These are phyloP conservation scores for Malassezia equina DNA, from an alignment of 1,284 basidiomycete species.

Conservation along the genomic window DNA sequence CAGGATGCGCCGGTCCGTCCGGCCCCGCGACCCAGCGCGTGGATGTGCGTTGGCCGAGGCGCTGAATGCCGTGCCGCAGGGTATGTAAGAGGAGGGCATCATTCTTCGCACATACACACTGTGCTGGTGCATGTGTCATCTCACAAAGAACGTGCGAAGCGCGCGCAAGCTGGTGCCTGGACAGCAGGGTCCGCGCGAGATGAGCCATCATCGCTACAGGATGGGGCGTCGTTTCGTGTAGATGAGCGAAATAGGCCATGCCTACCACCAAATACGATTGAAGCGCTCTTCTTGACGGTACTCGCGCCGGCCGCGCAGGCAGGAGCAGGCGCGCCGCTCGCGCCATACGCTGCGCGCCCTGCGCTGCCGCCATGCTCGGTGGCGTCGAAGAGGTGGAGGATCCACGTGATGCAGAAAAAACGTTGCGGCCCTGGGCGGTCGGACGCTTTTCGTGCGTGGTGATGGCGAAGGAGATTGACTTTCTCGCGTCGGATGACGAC, in stretches of 20 bases:
- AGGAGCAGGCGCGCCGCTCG: not conserved
- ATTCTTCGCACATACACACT: not conserved
- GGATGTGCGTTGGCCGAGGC: not conserved
- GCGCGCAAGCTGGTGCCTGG: not conserved
- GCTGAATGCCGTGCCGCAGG: not conserved
- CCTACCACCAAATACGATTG: not conserved
- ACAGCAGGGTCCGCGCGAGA: not conserved
- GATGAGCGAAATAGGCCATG: not conserved
- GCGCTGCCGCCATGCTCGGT: not conserved
- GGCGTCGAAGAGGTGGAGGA: not conserved
- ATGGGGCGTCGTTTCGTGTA: not conserved
- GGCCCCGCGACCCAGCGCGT: not conserved
- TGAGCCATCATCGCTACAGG: not conserved
- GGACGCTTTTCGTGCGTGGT: not conserved
- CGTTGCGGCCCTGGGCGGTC: not conserved
- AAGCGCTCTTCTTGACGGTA: not conserved
- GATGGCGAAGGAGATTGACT: constrained; percentile 30
- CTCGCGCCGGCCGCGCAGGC: not conserved
- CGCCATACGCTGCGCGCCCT: not conserved
- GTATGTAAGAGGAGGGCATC: not conserved
- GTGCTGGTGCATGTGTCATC: not conserved
- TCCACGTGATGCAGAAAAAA: constrained; percentile 5
- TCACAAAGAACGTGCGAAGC: not conserved
- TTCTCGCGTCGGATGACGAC: constrained; percentile 33
- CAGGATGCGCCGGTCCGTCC: constrained; percentile 1